Conservation (phyloP, 2,329 filamentous ascomycete species). For the Coniochaeta sp. region DNA sequence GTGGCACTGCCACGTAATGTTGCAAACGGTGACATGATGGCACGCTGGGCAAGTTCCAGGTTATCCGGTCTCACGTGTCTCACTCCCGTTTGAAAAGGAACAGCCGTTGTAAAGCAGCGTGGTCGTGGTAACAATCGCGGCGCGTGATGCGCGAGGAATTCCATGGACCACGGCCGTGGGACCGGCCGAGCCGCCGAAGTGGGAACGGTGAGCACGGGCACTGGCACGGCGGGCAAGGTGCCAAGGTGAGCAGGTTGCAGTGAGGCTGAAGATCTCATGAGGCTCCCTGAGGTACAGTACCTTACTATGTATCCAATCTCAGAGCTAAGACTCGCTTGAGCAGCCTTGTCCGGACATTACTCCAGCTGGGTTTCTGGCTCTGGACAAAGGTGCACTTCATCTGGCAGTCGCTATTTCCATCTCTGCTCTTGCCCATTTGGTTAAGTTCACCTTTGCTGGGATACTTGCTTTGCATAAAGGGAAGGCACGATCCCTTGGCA, state of each 20-base stretch:
- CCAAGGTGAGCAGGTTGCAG: neutral
- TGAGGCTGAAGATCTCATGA: neutral
- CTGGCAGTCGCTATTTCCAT: neutral
- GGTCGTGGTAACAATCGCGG: neutral
- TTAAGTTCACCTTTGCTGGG: neutral
- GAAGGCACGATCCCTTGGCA: neutral
- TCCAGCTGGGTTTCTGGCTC: neutral
- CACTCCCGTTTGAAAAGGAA: neutral
- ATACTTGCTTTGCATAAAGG: neutral
- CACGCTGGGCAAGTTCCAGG: too few species aligned
- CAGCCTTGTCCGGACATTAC: neutral
- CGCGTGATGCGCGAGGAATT: neutral
- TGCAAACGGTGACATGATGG: too few species aligned
- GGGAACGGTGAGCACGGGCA: neutral
- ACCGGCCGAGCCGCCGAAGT: neutral
- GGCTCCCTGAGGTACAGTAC: neutral
- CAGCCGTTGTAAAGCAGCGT: neutral
- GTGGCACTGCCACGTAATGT: neutral
- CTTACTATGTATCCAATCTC: neutral
- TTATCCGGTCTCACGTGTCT: neutral
- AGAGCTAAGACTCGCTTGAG: neutral
- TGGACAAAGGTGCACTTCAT: neutral
- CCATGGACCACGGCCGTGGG: neutral
- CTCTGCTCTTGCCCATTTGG: neutral
- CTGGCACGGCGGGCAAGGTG: neutral